Evolutionary conservation across 805 yeast species (phyloP), one percentile per base, ranked within the genome.

Genomic region (Saturnispora besseyi): DNA sequence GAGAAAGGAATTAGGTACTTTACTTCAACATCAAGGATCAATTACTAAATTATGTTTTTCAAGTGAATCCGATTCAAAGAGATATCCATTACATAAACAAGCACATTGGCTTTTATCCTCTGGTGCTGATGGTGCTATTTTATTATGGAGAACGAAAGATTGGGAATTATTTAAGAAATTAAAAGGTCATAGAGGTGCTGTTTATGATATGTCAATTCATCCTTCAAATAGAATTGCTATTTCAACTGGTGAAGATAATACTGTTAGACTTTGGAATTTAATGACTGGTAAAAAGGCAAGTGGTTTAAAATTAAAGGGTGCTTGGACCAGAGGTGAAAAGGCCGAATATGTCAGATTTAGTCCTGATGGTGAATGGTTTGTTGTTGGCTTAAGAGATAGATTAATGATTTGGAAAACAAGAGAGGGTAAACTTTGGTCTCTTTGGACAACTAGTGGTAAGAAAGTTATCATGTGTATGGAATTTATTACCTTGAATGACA

Each of bases 281-380:
- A 91, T 93, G 98, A 91, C 97, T 1, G 93, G 88, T 12, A 86
- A 87, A 63, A 90, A 89, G 66, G 98, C 98, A 18, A 90, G 96
- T 1, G 73, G 78, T 10, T 70, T 90, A 66, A 89, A 85, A 61
- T 68, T 86, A 52, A 82, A 76, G 62, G 84, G 83, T 37, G 78
- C 74, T 53, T 86, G 82, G 60, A 81, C 83, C 55, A 66, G 75
- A 52, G 83, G 83, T 6, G 86, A 84, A 65, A 40, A 52, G 10
- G 62, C 65, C 1, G 59, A 57, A 13, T 45, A 61, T 26, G 59
- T 63, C 34, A 51, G 54, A 42, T 64, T 64, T 50, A 54, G 49
- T 45, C 68, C 73, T 50, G 84, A 82, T 42, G 96, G 96, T n/a
- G 76, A 77, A 41, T 72, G 74, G 57, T 90, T 88, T 59, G 73